Percentiles rank a stretch among this genome's conserved stretches.
phyloP scores from a whole-genome alignment of 805 yeast species.

The Saccharomyces paradoxus region DNA sequence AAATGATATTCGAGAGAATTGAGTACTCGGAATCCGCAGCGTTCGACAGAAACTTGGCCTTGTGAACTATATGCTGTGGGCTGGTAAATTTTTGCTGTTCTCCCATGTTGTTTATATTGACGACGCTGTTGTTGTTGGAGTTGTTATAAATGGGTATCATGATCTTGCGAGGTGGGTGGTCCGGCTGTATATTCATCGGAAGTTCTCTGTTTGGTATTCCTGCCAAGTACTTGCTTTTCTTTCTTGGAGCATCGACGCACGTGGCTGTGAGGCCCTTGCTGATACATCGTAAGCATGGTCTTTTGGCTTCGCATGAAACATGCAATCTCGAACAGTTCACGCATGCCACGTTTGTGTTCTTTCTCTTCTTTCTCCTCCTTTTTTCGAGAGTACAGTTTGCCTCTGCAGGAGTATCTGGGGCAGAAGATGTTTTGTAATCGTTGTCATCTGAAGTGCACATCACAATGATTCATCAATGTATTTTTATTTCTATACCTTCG shows the following conservation, averaged over 20 bases:
- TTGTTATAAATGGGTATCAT: not conserved
- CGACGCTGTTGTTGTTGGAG: not conserved
- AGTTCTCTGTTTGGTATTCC: conserved; percentile 41
- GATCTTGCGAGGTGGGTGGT: not conserved
- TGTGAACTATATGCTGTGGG: conserved; percentile 19
- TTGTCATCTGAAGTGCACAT: conserved; percentile 1
- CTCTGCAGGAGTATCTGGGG: not conserved
- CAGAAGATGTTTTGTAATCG: not conserved
- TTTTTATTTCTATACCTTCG: not conserved
- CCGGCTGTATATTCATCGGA: conserved; percentile 9
- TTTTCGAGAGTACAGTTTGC: not conserved
- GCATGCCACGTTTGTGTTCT: conserved; percentile 82
- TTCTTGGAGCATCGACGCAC: conserved; percentile 87
- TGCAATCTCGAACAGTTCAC: conserved; percentile 86
- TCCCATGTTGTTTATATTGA: conserved; percentile 6
- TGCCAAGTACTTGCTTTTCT: conserved; percentile 69
- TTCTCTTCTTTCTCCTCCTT: conserved; percentile 29
- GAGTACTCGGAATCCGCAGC: conserved; percentile 73
- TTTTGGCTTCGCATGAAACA: conserved; percentile 75
- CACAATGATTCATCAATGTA: not conserved
- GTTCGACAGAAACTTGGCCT: conserved; percentile 48
- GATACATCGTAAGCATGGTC: conserved; percentile 79
- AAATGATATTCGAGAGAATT: conserved; percentile 55
- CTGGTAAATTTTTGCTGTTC: conserved; percentile 18
- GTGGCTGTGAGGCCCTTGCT: conserved; percentile 56